Evolutionary conservation across 2,329 filamentous ascomycete genomes (phyloP).

Genomic region (Fusarium protoensiforme): DNA sequence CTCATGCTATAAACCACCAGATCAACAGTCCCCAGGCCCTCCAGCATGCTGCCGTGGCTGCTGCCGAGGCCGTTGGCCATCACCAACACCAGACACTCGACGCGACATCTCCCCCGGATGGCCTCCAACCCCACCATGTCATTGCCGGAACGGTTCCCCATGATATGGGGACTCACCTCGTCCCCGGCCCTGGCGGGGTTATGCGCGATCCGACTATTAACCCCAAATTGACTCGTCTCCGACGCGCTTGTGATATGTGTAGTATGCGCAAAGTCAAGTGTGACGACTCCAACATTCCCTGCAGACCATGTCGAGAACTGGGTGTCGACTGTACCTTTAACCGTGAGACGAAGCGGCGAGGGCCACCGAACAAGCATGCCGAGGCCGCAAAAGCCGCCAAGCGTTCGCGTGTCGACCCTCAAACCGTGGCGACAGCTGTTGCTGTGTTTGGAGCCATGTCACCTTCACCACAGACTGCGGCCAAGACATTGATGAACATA

Average conservation of each 20-base stretch:
- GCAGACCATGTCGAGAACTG: conserved; percentile 66
- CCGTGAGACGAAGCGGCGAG: conserved; percentile 67
- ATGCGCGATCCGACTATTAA: conserved; percentile 56
- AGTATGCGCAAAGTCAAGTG: conserved; percentile 72
- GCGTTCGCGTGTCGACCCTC: conserved; percentile 53
- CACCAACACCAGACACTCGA: conserved; percentile 36
- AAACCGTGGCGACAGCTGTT: conserved; percentile 17
- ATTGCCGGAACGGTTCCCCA: background rate
- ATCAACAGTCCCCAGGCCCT: conserved; percentile 52
- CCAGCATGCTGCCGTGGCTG: conserved; percentile 52
- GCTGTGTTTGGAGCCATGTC: conserved; percentile 45
- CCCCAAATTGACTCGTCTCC: conserved; percentile 65
- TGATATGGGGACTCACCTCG: conserved; percentile 41
- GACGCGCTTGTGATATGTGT: conserved; percentile 71
- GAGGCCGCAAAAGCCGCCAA: conserved; percentile 67
- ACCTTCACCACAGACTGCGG: conserved; percentile 58
- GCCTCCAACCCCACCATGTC: conserved; percentile 3
- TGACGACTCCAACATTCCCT: conserved; percentile 66
- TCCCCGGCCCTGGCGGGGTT: conserved; percentile 34
- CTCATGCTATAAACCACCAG: conserved; percentile 46
- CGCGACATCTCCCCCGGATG: conserved; percentile 17
- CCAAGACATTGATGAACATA: conserved; percentile 61
- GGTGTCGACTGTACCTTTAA: conserved; percentile 68
- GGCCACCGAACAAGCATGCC: conserved; percentile 69
- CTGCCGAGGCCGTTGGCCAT: conserved; percentile 45